Base-by-base conservation (phyloP, 2,329 filamentous ascomycete genomes). In the Botrytis galanthina region DNA sequence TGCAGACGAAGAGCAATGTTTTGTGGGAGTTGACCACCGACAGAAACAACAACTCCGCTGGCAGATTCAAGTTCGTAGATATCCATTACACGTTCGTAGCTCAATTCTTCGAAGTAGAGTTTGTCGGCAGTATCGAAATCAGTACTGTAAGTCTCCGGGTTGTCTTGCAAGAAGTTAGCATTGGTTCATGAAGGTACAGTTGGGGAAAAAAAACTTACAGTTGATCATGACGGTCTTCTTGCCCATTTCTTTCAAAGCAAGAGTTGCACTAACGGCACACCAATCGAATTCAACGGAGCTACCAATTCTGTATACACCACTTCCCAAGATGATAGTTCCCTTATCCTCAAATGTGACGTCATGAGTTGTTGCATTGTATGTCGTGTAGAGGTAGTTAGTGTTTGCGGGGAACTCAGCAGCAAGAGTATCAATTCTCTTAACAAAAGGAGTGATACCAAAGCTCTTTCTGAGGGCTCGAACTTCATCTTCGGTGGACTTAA, bases 181-280 rank as follows among this genome's bases (percentile, higher is more conserved):
- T 12, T 48, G 16, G 6, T 37, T 22, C 12, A 14, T 57, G 22
- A 18, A 32, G 20, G 14, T 22, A 2, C 10, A 26, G n/a, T n/a
- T 26, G 18, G 6, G 14, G 44, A 12, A 10, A 57, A 12, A 10
- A 29, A 32, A 68, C 71, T 72, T 60, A 72, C 71, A 57, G 80
- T 98, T 98, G 80, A 99, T 96, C 93, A 98, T 97, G 73, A 97
- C 90, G 44, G 96, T 98, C 90, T 98, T 98, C 87, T 97, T 92
- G 78, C 94, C 95, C 87, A 97, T 93, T 75, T 91, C 87, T 79
- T 91, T 90, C 76, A 98, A 87, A 60, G 94, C 93, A 75, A 93
- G 88, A 18, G 94, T 95, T 76, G 94, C 93, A 80, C 94, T 96
- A 75, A 98, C 94, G 76, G 95, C 94, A 82, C 95, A 98, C 95